Evolutionary conservation across 2,329 filamentous ascomycete species (phyloP).

Genomic region (Xylaria multiplex): DNA sequence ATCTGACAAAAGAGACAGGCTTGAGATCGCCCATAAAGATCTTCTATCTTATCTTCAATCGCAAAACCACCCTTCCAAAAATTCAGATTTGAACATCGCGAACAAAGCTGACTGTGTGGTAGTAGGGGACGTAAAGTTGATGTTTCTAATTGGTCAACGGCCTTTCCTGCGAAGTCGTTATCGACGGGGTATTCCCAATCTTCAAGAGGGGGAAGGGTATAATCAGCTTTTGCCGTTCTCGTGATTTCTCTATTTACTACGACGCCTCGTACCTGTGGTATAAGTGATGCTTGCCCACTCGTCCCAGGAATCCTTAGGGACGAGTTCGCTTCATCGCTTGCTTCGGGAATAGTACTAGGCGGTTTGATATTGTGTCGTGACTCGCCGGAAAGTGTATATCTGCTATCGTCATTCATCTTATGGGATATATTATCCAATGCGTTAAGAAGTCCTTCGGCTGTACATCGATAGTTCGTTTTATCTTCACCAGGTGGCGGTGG

Average conservation of each 20-base stretch:
- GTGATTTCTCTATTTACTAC: background rate
- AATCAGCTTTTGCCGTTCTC: constrained; percentile 9
- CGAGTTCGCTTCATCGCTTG: background rate
- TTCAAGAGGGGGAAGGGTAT: constrained; percentile 12
- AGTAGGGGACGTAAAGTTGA: background rate
- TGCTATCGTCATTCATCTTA: background rate
- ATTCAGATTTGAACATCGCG: constrained; percentile 1
- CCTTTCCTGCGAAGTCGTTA: constrained; percentile 26
- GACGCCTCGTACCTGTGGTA: background rate
- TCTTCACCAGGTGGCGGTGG: background rate
- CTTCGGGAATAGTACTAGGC: background rate
- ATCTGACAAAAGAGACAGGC: constrained; percentile 8
- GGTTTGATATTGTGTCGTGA: background rate
- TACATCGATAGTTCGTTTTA: background rate
- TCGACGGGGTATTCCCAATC: constrained; percentile 29
- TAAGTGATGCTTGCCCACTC: background rate
- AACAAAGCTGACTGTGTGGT: background rate
- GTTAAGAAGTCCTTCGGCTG: background rate
- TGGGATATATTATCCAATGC: constrained; percentile 1
- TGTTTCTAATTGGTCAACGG: background rate
- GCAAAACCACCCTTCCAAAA: constrained; percentile 15
- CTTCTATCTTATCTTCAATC: background rate
- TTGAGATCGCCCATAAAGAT: background rate
- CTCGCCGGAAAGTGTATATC: background rate
- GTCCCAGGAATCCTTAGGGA: background rate